These are phyloP conservation scores for Fusarium secorum DNA, from an alignment of 2,329 filamentous ascomycete genomes.

Conservation along the genomic window DNA sequence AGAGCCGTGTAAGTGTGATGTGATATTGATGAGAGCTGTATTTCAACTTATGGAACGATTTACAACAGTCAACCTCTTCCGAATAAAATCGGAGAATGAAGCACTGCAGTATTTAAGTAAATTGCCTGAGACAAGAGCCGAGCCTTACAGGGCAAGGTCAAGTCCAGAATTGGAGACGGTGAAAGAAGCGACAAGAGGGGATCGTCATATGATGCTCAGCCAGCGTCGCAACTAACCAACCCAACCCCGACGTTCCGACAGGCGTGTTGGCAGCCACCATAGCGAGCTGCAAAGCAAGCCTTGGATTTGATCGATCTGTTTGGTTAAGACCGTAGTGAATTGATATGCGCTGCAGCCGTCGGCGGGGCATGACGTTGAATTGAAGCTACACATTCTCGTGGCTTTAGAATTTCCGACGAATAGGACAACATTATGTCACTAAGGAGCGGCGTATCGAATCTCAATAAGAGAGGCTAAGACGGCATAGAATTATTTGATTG, in stretches of 20 bases:
- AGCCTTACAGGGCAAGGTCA: neutral
- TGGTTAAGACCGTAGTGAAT: neutral
- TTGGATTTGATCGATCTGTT: conserved; percentile 1
- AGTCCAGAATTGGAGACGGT: conserved; percentile 13
- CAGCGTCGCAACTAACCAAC: conserved; percentile 20
- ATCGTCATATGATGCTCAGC: conserved; percentile 40
- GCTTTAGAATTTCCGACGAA: neutral
- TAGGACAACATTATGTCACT: neutral
- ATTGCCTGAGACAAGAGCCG: neutral
- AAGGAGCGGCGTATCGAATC: neutral
- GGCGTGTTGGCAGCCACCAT: conserved; percentile 3
- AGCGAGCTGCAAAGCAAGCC: conserved; percentile 1
- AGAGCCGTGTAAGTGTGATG: conserved; percentile 30
- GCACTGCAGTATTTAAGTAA: conserved; percentile 1
- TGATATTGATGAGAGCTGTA: conserved; percentile 10
- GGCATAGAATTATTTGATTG: neutral
- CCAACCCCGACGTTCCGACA: conserved; percentile 10
- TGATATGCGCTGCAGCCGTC: conserved; percentile 1
- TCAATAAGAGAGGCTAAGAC: neutral
- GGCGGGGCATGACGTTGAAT: conserved; percentile 43
- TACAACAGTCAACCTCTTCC: neutral
- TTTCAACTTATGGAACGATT: conserved; percentile 2
- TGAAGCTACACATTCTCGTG: conserved; percentile 24
- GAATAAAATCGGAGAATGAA: neutral
- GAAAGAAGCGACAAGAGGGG: conserved; percentile 29